A percentile compares a stretch with the other conserved stretches of the same genome.
Conservation (phyloP, 1,284 basidiomycete genomes). For the Volvariella volvacea region DNA sequence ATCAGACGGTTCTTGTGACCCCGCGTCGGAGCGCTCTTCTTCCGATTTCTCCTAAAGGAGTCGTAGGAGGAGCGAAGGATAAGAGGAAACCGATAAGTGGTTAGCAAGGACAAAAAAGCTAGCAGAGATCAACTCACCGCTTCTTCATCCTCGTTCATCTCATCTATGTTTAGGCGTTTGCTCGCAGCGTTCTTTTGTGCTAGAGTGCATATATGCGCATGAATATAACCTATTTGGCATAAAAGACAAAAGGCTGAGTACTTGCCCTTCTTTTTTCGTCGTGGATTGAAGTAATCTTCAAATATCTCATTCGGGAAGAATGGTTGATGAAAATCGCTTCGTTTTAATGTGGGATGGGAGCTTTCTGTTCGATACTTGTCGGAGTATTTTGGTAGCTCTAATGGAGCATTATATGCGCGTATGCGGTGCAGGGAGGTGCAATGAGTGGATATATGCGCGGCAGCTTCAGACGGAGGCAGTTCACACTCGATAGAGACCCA, state of each 20-base stretch:
- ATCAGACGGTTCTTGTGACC: slow-evolving; percentile 60
- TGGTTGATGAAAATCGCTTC: slow-evolving; percentile 59
- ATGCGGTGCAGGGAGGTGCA: too few relatives aligned
- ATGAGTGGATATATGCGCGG: too few relatives aligned
- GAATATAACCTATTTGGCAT: slow-evolving; percentile 4
- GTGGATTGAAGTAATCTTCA: slow-evolving; percentile 72
- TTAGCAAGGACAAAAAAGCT: not conserved
- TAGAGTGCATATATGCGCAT: slow-evolving; percentile 5
- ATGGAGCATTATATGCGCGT: not conserved
- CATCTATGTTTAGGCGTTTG: slow-evolving; percentile 55
- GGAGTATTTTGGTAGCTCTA: slow-evolving; percentile 70
- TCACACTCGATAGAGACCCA: not conserved
- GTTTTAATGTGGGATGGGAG: slow-evolving; percentile 58
- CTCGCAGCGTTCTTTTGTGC: slow-evolving; percentile 18
- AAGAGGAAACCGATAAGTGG: not conserved
- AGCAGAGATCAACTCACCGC: slow-evolving; percentile 37
- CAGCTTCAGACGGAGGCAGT: too few relatives aligned
- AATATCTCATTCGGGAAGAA: slow-evolving; percentile 76
- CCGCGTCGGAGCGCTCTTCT: slow-evolving; percentile 57
- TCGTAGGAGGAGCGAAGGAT: slow-evolving; percentile 6
- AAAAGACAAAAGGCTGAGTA: slow-evolving; percentile 1
- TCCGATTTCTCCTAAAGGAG: slow-evolving; percentile 52
- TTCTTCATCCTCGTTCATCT: slow-evolving; percentile 56
- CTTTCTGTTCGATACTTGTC: slow-evolving; percentile 70
- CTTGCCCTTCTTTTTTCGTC: slow-evolving; percentile 53